Evolutionary conservation across 2,329 filamentous ascomycete genomes (phyloP).

Genomic region (Aspergillus intermedius): DNA sequence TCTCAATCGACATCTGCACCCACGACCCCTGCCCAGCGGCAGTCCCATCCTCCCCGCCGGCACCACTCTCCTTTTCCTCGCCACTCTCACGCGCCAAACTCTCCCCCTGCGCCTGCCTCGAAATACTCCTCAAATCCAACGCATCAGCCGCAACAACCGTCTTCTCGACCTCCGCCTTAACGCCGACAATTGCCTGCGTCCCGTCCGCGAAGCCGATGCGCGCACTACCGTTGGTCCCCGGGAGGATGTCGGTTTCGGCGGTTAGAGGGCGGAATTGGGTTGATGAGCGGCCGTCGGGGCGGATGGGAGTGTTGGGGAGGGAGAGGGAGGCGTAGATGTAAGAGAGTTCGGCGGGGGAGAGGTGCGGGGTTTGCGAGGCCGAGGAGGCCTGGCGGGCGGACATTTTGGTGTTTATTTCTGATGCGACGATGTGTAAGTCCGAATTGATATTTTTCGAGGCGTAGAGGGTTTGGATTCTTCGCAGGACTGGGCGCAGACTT

Average conservation of each 20-base stretch:
- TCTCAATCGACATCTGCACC: slow-evolving; percentile 87
- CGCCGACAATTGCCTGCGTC: slow-evolving; percentile 89
- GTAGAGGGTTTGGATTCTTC: background rate
- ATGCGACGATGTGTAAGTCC: background rate
- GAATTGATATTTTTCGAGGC: too few species aligned
- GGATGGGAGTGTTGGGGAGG: slow-evolving; percentile 66
- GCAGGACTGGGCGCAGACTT: background rate
- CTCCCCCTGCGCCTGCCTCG: slow-evolving; percentile 26
- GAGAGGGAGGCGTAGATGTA: slow-evolving; percentile 87
- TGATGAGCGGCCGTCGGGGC: slow-evolving; percentile 74
- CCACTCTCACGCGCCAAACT: slow-evolving; percentile 13
- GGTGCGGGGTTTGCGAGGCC: slow-evolving; percentile 49
- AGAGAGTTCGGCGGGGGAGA: slow-evolving; percentile 92
- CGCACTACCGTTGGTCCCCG: slow-evolving; percentile 84
- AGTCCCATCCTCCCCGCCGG: slow-evolving; percentile 32
- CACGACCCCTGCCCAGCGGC: slow-evolving; percentile 55
- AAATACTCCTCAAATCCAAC: slow-evolving; percentile 34
- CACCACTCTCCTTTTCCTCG: slow-evolving; percentile 18
- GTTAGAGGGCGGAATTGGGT: slow-evolving; percentile 85
- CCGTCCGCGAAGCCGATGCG: slow-evolving; percentile 92
- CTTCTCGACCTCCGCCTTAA: slow-evolving; percentile 90
- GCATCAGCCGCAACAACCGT: slow-evolving; percentile 42
- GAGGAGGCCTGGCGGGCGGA: slow-evolving; percentile 55
- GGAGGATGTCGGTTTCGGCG: slow-evolving; percentile 84
- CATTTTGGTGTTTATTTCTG: slow-evolving; percentile 38